Conservation (phyloP, 495 filamentous ascomycete genomes). For the Thermothielavioides terrestris region DNA sequence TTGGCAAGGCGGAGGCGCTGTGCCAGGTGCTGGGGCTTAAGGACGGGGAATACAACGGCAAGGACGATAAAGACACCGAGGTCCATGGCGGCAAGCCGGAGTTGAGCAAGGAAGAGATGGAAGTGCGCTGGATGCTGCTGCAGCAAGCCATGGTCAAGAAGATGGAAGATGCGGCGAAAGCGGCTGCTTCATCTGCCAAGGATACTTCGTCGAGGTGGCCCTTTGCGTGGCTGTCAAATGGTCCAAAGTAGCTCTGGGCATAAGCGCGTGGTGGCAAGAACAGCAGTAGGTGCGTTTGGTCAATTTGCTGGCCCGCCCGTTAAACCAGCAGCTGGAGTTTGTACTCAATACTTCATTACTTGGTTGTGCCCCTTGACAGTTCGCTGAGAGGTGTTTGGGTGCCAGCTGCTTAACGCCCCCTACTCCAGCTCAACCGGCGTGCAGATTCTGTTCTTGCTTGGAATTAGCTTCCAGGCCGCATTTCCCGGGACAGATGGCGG, state of each 20-base stretch:
- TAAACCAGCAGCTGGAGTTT: too few relatives aligned
- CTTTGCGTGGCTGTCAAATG: constrained; percentile 1
- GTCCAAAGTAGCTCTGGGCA: background rate
- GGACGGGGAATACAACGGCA: constrained; percentile 21
- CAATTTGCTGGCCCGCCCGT: too few relatives aligned
- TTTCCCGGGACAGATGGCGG: too few relatives aligned
- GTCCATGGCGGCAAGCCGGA: constrained; percentile 22
- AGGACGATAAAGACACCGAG: constrained; percentile 24
- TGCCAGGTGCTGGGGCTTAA: constrained; percentile 21
- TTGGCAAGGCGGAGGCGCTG: constrained; percentile 26
- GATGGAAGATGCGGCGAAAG: constrained; percentile 18
- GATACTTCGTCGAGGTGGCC: background rate
- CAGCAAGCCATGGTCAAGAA: constrained; percentile 16
- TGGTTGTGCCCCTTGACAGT: too few relatives aligned
- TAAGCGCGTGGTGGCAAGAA: too few relatives aligned
- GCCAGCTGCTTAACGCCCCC: too few relatives aligned
- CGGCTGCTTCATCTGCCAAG: constrained; percentile 2
- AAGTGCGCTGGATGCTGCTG: constrained; percentile 25
- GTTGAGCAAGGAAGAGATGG: constrained; percentile 24
- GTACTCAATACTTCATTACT: too few relatives aligned
- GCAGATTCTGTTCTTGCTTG: too few relatives aligned
- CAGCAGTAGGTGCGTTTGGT: too few relatives aligned
- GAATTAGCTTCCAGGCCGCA: too few relatives aligned
- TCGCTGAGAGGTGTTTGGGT: too few relatives aligned
- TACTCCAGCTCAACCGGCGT: too few relatives aligned